Conservation (phyloP, 345 rosid genomes). For the Euclidium syriacum region DNA sequence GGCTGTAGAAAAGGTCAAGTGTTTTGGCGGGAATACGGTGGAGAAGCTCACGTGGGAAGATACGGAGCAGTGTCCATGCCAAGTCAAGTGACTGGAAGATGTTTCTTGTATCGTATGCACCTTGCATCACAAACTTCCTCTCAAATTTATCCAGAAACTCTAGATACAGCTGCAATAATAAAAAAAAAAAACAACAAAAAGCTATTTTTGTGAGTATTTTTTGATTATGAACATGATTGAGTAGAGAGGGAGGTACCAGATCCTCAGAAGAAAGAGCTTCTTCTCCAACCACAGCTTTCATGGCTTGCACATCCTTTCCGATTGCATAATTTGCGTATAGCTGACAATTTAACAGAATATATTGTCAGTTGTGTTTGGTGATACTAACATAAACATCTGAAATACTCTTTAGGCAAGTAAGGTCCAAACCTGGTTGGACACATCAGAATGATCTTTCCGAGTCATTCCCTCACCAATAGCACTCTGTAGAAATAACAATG, state of each 20-base stretch:
- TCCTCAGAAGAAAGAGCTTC: conserved; percentile 99
- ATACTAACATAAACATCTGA: not conserved
- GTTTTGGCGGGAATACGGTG: conserved; percentile 99
- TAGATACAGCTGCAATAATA: conserved; percentile 55
- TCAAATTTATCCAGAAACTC: conserved; percentile 98
- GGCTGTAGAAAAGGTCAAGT: conserved; percentile 80
- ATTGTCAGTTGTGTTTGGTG: not conserved
- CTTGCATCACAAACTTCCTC: conserved; percentile 92
- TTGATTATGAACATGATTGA: not conserved
- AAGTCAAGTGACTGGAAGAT: conserved; percentile 95
- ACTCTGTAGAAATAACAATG: conserved; percentile 52
- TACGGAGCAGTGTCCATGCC: conserved; percentile 96
- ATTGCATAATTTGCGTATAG: conserved; percentile 99
- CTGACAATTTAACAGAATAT: conserved; percentile 26
- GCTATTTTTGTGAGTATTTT: not conserved
- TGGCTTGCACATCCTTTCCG: conserved; percentile 99
- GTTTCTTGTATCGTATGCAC: conserved; percentile 97
- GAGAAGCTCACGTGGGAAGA: conserved; percentile 98
- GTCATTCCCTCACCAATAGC: conserved; percentile 99
- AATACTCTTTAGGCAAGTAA: not conserved
- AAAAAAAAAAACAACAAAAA: not conserved
- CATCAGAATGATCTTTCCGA: conserved; percentile 91
- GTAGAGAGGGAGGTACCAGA: conserved; percentile 37
- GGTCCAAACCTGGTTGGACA: conserved; percentile 62
- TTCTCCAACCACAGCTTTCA: conserved; percentile 99